Base-by-base conservation (phyloP, 2,329 filamentous ascomycete species). In the Coniosporium tulheliwenetii region DNA sequence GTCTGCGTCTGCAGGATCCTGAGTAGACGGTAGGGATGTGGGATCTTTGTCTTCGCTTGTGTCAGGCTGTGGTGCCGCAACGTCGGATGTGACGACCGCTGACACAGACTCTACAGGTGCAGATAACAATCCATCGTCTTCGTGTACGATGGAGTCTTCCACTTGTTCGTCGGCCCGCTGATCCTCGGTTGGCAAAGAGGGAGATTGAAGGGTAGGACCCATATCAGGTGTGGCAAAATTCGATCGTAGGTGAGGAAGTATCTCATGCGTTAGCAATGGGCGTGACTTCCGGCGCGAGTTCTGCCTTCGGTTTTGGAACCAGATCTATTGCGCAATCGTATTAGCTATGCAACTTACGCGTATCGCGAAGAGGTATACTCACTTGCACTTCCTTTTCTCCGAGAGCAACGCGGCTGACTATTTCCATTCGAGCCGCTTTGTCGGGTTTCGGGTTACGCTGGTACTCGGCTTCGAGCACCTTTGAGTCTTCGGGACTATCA, bases 301-400 rank as follows among this genome's bases (percentile, higher is more conserved):
- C 60, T 96, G 89, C 48, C 89, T 75, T 54, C 86, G 77, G 55
- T 95, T 95, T 56, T 95, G 89, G 63, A 95, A 95, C 89, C 89
- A 96, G 52, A 95, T 94, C 89, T 95, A 50, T 36, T 45, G 36
- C 32, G 39, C 13, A 29, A 34, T 36, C 36, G 32, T 33, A 39
- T 62, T 54, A 60, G 52, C 36, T 15, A 41, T 44, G 26, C 41
- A 7, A 26, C 19, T 7, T 9, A 13, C 30, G 36, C 8, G 12
- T 19, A 30, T 10, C 39, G 16, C 29, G 41, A 14, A 41, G 10
- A 16, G 31, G 19, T 26, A 31, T 36, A 61, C 79, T 61, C 66
- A 94, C 89, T 77, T 95, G 89, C 32, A 95, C 85, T 67, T 95
- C 87, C 61, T 94, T 95, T 65, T 95, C 87, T 49, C 84, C 89